Evolutionary conservation across 805 yeast species (phyloP).

Genomic region (Starmerella powellii): DNA sequence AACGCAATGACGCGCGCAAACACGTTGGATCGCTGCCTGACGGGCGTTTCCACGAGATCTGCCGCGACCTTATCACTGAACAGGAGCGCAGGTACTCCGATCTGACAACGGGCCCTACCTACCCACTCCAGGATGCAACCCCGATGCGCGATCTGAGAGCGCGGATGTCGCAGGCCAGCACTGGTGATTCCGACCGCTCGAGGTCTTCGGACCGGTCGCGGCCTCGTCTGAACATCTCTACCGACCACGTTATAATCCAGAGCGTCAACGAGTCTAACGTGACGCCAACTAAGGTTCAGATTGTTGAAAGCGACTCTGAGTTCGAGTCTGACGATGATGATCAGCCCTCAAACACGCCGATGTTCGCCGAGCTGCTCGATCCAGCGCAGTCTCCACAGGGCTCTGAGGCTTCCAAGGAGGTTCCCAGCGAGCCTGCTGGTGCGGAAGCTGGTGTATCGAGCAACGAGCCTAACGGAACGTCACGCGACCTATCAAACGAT

Average conservation of each 20-base stretch:
- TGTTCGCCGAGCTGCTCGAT: neutral
- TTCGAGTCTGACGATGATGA: slow-evolving; percentile 5
- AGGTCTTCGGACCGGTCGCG: neutral
- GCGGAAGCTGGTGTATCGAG: too few species aligned
- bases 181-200: neutral
- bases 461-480: too few species aligned
- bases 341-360: neutral
- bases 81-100: slow-evolving; percentile 64
- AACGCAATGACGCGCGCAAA: slow-evolving; percentile 89
- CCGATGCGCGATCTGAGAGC: slow-evolving; percentile 5
- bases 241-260: slow-evolving; percentile 10
- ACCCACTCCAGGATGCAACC: slow-evolving; percentile 14
- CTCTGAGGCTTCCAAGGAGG: too few species aligned
- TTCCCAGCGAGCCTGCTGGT: too few species aligned
- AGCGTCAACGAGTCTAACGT: slow-evolving; percentile 42
- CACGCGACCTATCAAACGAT: too few species aligned
- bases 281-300: slow-evolving; percentile 71
- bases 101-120: slow-evolving; percentile 19
- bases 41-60: slow-evolving; percentile 75
- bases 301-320: slow-evolving; percentile 63
- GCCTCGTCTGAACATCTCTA: neutral
- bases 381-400: neutral
- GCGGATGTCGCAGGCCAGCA: neutral
- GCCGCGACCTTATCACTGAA: slow-evolving; percentile 77
- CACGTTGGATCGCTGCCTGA: slow-evolving; percentile 77